Conservation (phyloP, 495 filamentous ascomycete species). For the Tuber melanosporum region DNA sequence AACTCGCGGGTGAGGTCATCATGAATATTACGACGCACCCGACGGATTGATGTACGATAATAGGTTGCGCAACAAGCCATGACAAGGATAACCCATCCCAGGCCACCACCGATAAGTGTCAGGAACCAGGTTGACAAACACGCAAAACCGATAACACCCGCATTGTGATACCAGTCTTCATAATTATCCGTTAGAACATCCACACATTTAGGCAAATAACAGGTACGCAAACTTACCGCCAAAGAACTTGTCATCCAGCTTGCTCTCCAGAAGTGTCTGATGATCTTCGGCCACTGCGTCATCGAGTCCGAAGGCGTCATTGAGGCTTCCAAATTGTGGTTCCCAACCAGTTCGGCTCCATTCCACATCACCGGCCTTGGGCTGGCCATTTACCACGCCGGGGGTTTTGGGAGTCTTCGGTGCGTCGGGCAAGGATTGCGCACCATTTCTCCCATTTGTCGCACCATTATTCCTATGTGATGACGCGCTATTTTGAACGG, state of each 20-base stretch:
- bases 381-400: conserved; percentile 48
- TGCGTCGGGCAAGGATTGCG: conserved; percentile 3
- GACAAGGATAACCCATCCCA: conserved; percentile 86
- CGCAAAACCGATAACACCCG: conserved; percentile 83
- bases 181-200: conserved; percentile 25
- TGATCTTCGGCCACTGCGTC: conserved; percentile 57
- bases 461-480: not conserved
- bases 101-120: conserved; percentile 78
- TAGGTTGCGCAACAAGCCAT: conserved; percentile 91
- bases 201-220: not conserved
- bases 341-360: conserved; percentile 77
- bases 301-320: conserved; percentile 34
- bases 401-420: conserved; percentile 20
- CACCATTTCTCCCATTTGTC: conserved; percentile 25
- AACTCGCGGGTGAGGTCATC: conserved; percentile 93
- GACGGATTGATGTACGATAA: conserved; percentile 89
- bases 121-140: conserved; percentile 86
- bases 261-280: conserved; percentile 75
- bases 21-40: conserved; percentile 89
- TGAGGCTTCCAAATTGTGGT: conserved; percentile 71
- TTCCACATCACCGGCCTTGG: conserved; percentile 59
- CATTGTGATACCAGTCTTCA: conserved; percentile 95
- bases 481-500: not conserved
- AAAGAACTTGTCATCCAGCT: conserved; percentile 82
- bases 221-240: conserved; percentile 56